Percentiles rank a stretch among this genome's conserved stretches.
Conservation (phyloP, 371 early-diverging fungal species). For the Mortierella sp. region DNA sequence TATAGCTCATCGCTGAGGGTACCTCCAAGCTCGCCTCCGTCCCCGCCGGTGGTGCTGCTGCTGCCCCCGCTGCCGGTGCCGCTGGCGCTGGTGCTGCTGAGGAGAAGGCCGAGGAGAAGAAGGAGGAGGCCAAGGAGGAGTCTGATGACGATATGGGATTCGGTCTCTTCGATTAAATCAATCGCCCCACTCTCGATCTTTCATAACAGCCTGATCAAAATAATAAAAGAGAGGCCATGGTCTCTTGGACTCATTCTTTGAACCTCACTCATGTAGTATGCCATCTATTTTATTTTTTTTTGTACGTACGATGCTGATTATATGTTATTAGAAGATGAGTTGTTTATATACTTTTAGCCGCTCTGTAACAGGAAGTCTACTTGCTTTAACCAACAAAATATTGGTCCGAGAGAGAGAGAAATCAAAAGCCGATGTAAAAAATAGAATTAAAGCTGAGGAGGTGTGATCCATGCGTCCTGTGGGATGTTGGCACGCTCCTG, state of each 20-base stretch:
- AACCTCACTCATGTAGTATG: too few species aligned
- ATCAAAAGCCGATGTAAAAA: background rate
- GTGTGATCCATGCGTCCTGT: conserved; percentile 17
- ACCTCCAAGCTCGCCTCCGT: conserved; percentile 93
- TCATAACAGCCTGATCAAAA: conserved; percentile 21
- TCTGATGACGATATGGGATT: conserved; percentile 68
- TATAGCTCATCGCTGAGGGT: conserved; percentile 90
- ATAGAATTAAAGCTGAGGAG: conserved; percentile 5
- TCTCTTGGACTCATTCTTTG: too few species aligned
- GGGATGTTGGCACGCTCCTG: conserved; percentile 39
- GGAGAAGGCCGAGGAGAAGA: conserved; percentile 56
- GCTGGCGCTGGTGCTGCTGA: conserved; percentile 55
- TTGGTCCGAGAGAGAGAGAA: too few species aligned
- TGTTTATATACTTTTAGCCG: too few species aligned
- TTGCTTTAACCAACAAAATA: too few species aligned
- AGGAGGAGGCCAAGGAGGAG: conserved; percentile 69
- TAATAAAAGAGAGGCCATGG: background rate
- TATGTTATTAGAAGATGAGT: too few species aligned
- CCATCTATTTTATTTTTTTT: too few species aligned
- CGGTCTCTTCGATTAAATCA: conserved; percentile 69
- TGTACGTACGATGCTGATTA: too few species aligned
- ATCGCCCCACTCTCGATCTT: background rate
- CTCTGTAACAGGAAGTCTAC: too few species aligned
- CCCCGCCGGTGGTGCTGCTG: conserved; percentile 88
- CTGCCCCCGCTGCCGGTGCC: conserved; percentile 64